Evolutionary conservation across 75 land plant species (phyloP).

Genomic region (Sequoiadendron giganteum): DNA sequence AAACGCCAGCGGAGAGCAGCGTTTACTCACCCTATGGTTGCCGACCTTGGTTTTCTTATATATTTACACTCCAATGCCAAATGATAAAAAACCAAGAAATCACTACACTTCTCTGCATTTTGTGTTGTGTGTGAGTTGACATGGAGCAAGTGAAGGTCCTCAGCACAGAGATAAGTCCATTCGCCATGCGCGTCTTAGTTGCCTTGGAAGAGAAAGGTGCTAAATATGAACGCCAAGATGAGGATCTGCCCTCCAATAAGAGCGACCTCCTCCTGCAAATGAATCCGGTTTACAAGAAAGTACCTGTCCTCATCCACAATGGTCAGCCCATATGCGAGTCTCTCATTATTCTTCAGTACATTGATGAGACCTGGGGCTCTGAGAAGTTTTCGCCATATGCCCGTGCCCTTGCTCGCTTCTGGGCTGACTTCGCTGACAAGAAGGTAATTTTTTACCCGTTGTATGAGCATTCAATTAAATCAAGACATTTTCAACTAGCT

Average conservation of each 20-base stretch:
- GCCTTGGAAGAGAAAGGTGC: slow-evolving; percentile 25
- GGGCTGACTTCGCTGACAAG: slow-evolving; percentile 27
- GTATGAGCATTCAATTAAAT: too few species aligned
- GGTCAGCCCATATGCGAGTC: slow-evolving; percentile 39
- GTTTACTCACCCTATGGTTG: too few species aligned
- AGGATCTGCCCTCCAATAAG: slow-evolving; percentile 7
- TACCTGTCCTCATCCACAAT: slow-evolving; percentile 41
- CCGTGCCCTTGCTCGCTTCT: slow-evolving; percentile 19
- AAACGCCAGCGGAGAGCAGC: too few species aligned
- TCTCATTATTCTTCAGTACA: slow-evolving; percentile 14
- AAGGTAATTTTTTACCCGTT: background rate
- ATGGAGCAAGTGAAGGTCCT: slow-evolving; percentile 12
- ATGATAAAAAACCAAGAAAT: too few species aligned
- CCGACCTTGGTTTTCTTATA: too few species aligned
- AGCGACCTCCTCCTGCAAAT: slow-evolving; percentile 15
- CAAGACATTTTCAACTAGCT: too few species aligned
- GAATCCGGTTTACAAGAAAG: slow-evolving; percentile 29
- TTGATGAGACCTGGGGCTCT: slow-evolving; percentile 18
- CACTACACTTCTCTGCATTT: too few species aligned
- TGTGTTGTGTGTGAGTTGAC: too few species aligned
- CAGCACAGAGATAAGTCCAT: slow-evolving; percentile 17
- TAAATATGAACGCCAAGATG: slow-evolving; percentile 22
- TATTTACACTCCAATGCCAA: too few species aligned
- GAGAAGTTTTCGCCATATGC: slow-evolving; percentile 3
- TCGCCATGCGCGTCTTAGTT: slow-evolving; percentile 25